Percentiles rank a stretch among this genome's conserved stretches.
Evolutionary conservation across 345 rosid genomes (phyloP).

Genomic region (Noccaea bulbosa): DNA sequence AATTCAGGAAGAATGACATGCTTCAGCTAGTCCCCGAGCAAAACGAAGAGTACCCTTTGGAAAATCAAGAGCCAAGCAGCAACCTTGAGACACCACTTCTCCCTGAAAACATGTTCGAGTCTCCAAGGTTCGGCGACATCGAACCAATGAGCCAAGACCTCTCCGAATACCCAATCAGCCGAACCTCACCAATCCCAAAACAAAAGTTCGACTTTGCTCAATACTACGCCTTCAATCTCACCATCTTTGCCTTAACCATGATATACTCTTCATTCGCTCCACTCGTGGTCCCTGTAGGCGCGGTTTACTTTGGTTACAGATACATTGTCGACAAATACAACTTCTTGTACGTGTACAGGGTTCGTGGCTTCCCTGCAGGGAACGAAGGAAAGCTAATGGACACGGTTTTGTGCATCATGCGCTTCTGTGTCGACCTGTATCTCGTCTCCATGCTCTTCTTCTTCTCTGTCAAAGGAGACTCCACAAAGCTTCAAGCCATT

Average conservation of each 20-base stretch:
- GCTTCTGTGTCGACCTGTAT: slow-evolving; percentile 88
- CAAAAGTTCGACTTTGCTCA: slow-evolving; percentile 97
- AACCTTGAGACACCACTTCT: slow-evolving; percentile 77
- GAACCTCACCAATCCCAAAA: slow-evolving; percentile 89
- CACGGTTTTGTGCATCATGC: slow-evolving; percentile 76
- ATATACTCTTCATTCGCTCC: slow-evolving; percentile 94
- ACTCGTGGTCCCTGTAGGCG: slow-evolving; percentile 91
- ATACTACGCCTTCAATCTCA: slow-evolving; percentile 92
- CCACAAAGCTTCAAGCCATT: slow-evolving; percentile 94
- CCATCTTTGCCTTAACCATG: slow-evolving; percentile 90
- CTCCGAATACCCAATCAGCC: slow-evolving; percentile 75
- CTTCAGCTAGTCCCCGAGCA: slow-evolving; percentile 94
- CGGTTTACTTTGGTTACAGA: slow-evolving; percentile 91
- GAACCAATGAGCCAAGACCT: slow-evolving; percentile 74
- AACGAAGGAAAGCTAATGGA: slow-evolving; percentile 99
- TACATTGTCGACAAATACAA: slow-evolving; percentile 96
- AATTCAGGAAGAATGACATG: slow-evolving; percentile 92
- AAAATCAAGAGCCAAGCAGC: slow-evolving; percentile 59
- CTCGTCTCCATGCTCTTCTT: slow-evolving; percentile 82
- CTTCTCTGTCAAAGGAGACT: slow-evolving; percentile 92
- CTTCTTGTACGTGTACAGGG: slow-evolving; percentile 91
- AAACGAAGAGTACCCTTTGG: slow-evolving; percentile 77
- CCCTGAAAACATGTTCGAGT: slow-evolving; percentile 62
- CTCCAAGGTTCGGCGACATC: slow-evolving; percentile 55
- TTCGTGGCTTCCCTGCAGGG: slow-evolving; percentile 92